phyloP scores from a whole-genome alignment of 2,329 filamentous ascomycete genomes.

The Talaromyces sp. region DNA sequence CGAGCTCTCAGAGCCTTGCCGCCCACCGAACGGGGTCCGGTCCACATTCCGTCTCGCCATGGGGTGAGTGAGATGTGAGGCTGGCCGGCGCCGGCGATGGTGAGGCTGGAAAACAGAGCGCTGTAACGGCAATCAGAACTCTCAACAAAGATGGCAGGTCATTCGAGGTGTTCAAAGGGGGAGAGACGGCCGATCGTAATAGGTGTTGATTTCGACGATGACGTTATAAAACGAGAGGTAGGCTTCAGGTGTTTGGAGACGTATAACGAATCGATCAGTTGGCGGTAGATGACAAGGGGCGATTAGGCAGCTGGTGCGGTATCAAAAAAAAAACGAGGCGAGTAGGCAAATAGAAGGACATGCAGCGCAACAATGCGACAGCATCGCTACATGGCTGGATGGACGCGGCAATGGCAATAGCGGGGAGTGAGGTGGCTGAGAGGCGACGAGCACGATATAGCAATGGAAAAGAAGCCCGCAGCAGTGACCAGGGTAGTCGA shows the following conservation, averaged over 20 bases:
- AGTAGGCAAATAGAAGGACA: background rate
- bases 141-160: background rate
- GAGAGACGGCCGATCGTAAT: background rate
- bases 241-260: background rate
- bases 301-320: background rate
- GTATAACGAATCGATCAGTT: background rate
- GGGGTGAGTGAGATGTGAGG: constrained; percentile 7
- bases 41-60: constrained; percentile 28
- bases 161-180: background rate
- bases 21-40: constrained; percentile 26
- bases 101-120: background rate
- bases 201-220: background rate
- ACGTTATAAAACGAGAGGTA: background rate
- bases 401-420: background rate
- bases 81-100: constrained; percentile 1
- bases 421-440: background rate
- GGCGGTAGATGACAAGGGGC: background rate
- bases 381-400: constrained; percentile 11
- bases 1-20: constrained; percentile 38
- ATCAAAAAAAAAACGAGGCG: background rate
- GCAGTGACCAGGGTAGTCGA: background rate
- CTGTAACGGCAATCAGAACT: background rate
- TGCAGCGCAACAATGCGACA: constrained; percentile 12
- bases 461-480: background rate
- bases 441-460: background rate